phyloP scores from a whole-genome alignment of 805 yeast genomes.

The Deakozyma indianensis region DNA sequence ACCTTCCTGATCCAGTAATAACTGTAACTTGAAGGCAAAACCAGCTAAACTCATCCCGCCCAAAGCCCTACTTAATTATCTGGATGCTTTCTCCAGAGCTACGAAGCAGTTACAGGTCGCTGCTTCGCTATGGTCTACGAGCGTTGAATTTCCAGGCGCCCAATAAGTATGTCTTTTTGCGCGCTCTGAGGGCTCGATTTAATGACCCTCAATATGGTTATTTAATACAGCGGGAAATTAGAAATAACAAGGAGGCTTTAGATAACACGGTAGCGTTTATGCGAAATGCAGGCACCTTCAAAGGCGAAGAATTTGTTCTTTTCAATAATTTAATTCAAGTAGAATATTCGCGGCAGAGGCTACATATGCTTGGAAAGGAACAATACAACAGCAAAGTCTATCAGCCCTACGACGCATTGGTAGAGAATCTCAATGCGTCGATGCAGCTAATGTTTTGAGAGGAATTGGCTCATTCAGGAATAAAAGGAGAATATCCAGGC shows the following conservation, averaged over 20 bases:
- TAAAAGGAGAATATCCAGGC: background rate
- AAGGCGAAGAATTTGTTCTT: background rate
- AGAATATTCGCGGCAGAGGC: background rate
- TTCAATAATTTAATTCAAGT: background rate
- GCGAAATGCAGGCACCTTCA: background rate
- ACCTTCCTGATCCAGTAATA: too few species aligned
- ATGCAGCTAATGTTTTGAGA: too few species aligned
- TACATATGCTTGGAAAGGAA: background rate
- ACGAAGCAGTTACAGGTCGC: background rate
- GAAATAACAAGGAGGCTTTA: background rate
- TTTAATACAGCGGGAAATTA: background rate
- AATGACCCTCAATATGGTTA: background rate
- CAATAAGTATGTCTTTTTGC: background rate
- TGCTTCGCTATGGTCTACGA: background rate
- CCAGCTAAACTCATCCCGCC: too few species aligned
- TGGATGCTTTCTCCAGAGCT: background rate
- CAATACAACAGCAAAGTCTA: background rate
- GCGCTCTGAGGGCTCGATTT: background rate
- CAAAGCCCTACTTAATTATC: too few species aligned
- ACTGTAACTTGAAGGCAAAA: too few species aligned
- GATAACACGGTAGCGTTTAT: background rate
- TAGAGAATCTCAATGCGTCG: background rate
- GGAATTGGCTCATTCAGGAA: background rate
- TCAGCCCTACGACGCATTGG: background rate
- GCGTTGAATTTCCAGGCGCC: background rate